A percentile compares a stretch with the other conserved stretches of the same genome.
phyloP scores from a whole-genome alignment of 192 early-diverging fungal genomes.

The Polychytrium aggregatum region DNA sequence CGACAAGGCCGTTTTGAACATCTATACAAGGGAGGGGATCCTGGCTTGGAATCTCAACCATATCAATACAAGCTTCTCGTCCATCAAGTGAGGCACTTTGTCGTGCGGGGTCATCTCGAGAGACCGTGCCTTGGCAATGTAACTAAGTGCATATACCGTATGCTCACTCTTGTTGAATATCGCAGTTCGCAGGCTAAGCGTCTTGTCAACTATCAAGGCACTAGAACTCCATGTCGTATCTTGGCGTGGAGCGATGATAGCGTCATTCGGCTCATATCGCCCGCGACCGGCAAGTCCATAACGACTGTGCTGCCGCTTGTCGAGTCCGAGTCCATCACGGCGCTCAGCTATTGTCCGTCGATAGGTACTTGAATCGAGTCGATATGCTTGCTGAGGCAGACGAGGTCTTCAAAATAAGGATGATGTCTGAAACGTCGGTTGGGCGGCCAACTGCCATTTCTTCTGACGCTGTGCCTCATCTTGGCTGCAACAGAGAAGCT shows the following conservation, averaged over 20 bases:
- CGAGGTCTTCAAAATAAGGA: too few relatives aligned
- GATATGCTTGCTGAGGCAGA: background rate
- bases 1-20: slow-evolving; percentile 27
- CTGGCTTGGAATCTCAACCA: slow-evolving; percentile 35
- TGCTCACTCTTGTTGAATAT: background rate
- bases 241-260: slow-evolving; percentile 33
- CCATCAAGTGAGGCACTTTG: slow-evolving; percentile 17
- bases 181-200: slow-evolving; percentile 15
- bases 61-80: slow-evolving; percentile 35
- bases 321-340: slow-evolving; percentile 29
- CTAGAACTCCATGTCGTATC: slow-evolving; percentile 12
- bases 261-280: slow-evolving; percentile 30
- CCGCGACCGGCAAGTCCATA: slow-evolving; percentile 27
- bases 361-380: too few relatives aligned
- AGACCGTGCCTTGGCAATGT: background rate
- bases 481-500: slow-evolving; percentile 24
- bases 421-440: too few relatives aligned
- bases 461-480: too few relatives aligned
- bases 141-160: background rate
- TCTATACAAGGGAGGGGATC: slow-evolving; percentile 17
- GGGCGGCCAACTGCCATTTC: too few relatives aligned
- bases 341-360: slow-evolving; percentile 18
- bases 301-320: slow-evolving; percentile 38
- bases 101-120: background rate
- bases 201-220: slow-evolving; percentile 1